phyloP scores from a whole-genome alignment of 176 grass and related monocot genomes.

The Oryza brachyantha region DNA sequence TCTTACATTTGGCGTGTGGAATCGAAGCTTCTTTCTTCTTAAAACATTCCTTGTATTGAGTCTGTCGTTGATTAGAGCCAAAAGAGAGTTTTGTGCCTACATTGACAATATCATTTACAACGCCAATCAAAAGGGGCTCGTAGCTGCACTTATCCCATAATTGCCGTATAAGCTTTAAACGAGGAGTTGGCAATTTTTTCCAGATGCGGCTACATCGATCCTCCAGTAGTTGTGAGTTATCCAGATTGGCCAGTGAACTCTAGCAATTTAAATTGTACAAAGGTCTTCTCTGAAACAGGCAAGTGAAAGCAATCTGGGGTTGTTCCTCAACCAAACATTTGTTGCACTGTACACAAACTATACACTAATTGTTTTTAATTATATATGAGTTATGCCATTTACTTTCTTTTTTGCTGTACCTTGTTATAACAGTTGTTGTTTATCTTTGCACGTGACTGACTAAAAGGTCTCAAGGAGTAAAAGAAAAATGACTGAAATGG shows the following conservation, averaged over 20 bases:
- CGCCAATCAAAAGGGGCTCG: neutral
- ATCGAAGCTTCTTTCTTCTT: neutral
- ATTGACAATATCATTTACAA: neutral
- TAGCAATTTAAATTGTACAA: too few relatives aligned
- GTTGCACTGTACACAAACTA: too few relatives aligned
- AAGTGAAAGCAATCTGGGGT: too few relatives aligned
- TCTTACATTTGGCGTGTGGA: neutral
- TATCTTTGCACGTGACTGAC: neutral
- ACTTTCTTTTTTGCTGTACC: neutral
- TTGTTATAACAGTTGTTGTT: neutral
- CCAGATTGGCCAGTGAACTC: too few relatives aligned
- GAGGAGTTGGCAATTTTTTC: neutral
- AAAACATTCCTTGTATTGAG: neutral
- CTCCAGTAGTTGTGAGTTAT: too few relatives aligned
- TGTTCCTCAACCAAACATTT: too few relatives aligned
- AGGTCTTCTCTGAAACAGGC: too few relatives aligned
- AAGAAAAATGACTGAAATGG: neutral
- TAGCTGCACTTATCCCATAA: neutral
- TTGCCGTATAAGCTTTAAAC: neutral
- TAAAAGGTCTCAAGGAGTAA: neutral
- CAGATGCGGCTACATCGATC: neutral
- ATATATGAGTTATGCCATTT: neutral
- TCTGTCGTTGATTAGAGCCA: neutral
- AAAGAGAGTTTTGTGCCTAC: neutral
- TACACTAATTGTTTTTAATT: too few relatives aligned